phyloP scores from a whole-genome alignment of 805 yeast genomes.

The Candida silvicultrix region DNA sequence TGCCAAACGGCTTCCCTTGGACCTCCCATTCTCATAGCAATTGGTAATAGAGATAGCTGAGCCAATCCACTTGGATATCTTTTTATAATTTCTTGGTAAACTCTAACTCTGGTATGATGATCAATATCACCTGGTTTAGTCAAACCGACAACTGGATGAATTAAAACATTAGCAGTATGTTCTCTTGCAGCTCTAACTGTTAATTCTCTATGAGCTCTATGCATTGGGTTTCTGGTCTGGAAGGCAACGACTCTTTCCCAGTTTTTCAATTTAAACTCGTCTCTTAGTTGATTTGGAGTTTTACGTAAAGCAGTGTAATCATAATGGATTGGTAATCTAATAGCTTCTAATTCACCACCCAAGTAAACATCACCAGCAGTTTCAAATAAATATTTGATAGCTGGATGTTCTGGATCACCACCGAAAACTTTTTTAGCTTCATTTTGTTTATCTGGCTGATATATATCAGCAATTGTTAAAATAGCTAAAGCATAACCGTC shows the following conservation, averaged over 20 bases:
- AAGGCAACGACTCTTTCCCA: slow-evolving; percentile 93
- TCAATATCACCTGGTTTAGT: slow-evolving; percentile 98
- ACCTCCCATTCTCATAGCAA: slow-evolving; percentile 99
- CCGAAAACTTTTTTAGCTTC: slow-evolving; percentile 89
- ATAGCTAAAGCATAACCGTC: slow-evolving; percentile 77
- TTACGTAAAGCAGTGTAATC: slow-evolving; percentile 84
- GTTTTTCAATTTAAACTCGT: slow-evolving; percentile 71
- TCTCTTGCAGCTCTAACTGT: slow-evolving; percentile 97
- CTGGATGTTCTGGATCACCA: slow-evolving; percentile 97
- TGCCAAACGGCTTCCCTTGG: slow-evolving; percentile 99
- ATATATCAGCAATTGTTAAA: slow-evolving; percentile 71
- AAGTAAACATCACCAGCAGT: slow-evolving; percentile 77
- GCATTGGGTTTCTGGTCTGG: slow-evolving; percentile 99
- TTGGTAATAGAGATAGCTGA: slow-evolving; percentile 76
- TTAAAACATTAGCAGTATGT: slow-evolving; percentile 77
- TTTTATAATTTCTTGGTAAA: slow-evolving; percentile 85
- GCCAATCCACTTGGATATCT: slow-evolving; percentile 95
- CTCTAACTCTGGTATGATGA: slow-evolving; percentile 95
- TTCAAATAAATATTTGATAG: slow-evolving; percentile 60
- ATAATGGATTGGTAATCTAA: slow-evolving; percentile 79
- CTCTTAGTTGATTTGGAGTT: slow-evolving; percentile 86
- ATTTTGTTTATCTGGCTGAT: slow-evolving; percentile 67
- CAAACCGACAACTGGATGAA: slow-evolving; percentile 95
- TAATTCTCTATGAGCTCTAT: slow-evolving; percentile 93
- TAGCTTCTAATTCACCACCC: slow-evolving; percentile 85